Evolutionary conservation across 2,329 filamentous ascomycete genomes (phyloP).

Genomic region (Colletotrichum lini): DNA sequence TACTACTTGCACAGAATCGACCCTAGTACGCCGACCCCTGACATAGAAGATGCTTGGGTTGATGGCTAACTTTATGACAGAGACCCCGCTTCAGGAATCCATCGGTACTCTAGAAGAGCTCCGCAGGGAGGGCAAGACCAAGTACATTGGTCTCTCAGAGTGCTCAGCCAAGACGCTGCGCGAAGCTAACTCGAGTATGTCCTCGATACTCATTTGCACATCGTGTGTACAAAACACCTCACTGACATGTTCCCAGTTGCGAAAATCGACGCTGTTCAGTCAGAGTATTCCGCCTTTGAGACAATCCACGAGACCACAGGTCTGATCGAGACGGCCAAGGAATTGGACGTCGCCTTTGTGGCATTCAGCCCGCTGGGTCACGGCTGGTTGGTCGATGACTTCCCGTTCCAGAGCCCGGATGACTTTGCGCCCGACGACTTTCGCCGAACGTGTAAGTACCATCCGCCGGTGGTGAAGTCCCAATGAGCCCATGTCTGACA

Average conservation of each 20-base stretch:
- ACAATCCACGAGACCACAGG: slow-evolving; percentile 46
- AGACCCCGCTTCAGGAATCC: slow-evolving; percentile 62
- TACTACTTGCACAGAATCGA: slow-evolving; percentile 62
- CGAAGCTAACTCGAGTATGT: slow-evolving; percentile 59
- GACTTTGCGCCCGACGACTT: slow-evolving; percentile 62
- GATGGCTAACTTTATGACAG: slow-evolving; percentile 31
- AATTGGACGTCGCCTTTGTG: slow-evolving; percentile 58
- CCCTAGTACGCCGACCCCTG: slow-evolving; percentile 51
- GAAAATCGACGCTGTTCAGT: slow-evolving; percentile 62
- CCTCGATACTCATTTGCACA: neutral
- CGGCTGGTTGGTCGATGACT: slow-evolving; percentile 62
- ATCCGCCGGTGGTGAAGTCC: neutral
- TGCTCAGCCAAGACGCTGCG: slow-evolving; percentile 60
- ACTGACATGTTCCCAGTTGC: slow-evolving; percentile 52
- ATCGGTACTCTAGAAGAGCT: slow-evolving; percentile 62
- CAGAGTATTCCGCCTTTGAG: slow-evolving; percentile 56
- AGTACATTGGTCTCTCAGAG: slow-evolving; percentile 64
- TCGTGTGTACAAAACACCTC: no score
- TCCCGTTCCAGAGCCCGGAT: slow-evolving; percentile 57
- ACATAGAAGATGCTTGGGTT: neutral
- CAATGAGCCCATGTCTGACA: neutral
- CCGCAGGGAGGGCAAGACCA: slow-evolving; percentile 61
- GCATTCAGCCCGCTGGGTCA: slow-evolving; percentile 63
- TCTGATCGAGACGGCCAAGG: slow-evolving; percentile 57
- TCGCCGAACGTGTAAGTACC: slow-evolving; percentile 53